Conservation (phyloP, 2,329 filamentous ascomycete species). For the Cytospora piceae region DNA sequence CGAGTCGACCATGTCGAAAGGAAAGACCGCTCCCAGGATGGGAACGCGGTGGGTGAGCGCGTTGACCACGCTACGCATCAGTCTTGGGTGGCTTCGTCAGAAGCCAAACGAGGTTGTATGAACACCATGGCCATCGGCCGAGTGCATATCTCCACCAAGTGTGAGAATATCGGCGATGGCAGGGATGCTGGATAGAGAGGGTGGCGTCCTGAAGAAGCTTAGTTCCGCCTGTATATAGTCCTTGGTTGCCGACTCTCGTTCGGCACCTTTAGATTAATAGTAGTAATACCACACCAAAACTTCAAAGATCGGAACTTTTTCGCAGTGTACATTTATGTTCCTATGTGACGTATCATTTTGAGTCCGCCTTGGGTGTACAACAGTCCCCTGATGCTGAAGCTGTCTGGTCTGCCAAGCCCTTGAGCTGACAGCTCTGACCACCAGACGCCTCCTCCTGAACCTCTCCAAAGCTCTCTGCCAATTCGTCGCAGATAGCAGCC, state of each 20-base stretch:
- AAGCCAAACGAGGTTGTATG: constrained; percentile 3
- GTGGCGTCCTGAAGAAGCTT: constrained; percentile 19
- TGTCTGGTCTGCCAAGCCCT: constrained; percentile 52
- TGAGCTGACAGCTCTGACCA: constrained; percentile 42
- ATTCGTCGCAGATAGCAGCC: constrained; percentile 64
- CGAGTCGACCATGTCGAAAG: background rate
- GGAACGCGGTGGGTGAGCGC: constrained; percentile 1
- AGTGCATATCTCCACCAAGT: background rate
- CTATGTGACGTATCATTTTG: background rate
- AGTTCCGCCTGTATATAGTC: constrained; percentile 21
- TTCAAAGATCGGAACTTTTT: constrained; percentile 7
- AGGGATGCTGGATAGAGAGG: constrained; percentile 19
- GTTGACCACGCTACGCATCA: constrained; percentile 12
- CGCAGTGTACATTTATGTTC: background rate
- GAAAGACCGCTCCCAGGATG: background rate
- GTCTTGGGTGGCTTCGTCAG: background rate
- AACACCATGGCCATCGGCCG: constrained; percentile 8
- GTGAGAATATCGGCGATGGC: background rate
- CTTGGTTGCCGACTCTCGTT: constrained; percentile 13
- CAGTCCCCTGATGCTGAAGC: constrained; percentile 55
- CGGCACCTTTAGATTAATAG: constrained; percentile 28
- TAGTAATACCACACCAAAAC: constrained; percentile 30
- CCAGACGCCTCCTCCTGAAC: constrained; percentile 37
- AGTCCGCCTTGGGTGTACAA: constrained; percentile 48
- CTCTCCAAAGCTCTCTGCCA: constrained; percentile 62